phyloP scores from a whole-genome alignment of 495 filamentous ascomycete genomes.

The Aspergillus biplanus region DNA sequence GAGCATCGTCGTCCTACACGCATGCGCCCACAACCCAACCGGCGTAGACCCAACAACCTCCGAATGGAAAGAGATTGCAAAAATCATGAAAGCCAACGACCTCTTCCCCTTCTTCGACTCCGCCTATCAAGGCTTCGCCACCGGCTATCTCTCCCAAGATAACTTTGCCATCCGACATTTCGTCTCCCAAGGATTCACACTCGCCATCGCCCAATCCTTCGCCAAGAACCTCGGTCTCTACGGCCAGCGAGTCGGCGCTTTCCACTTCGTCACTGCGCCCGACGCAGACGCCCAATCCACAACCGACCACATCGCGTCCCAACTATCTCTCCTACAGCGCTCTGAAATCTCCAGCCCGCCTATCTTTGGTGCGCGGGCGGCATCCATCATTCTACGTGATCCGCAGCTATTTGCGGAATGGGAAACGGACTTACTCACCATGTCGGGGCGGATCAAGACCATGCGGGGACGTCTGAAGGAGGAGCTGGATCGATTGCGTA shows the following conservation, averaged over 20 bases:
- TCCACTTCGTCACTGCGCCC: slow-evolving; percentile 88
- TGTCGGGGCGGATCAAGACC: slow-evolving; percentile 89
- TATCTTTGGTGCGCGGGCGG: slow-evolving; percentile 92
- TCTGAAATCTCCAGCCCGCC: slow-evolving; percentile 97
- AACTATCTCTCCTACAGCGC: slow-evolving; percentile 92
- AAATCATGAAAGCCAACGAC: slow-evolving; percentile 68
- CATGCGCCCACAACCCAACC: slow-evolving; percentile 97
- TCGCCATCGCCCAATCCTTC: slow-evolving; percentile 93
- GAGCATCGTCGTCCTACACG: slow-evolving; percentile 89
- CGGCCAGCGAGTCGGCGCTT: slow-evolving; percentile 92
- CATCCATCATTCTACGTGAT: slow-evolving; percentile 81
- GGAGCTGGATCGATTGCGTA: slow-evolving; percentile 76
- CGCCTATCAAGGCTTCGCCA: slow-evolving; percentile 98
- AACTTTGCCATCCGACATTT: slow-evolving; percentile 93
- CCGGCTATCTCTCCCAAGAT: slow-evolving; percentile 82
- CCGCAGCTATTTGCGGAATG: slow-evolving; percentile 82
- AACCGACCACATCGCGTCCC: slow-evolving; percentile 69
- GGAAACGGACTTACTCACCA: slow-evolving; percentile 89
- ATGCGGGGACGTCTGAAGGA: slow-evolving; percentile 78
- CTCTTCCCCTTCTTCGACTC: slow-evolving; percentile 99
- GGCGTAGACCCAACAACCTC: slow-evolving; percentile 93
- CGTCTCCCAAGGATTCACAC: slow-evolving; percentile 90
- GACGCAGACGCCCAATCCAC: slow-evolving; percentile 64
- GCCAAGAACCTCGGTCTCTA: slow-evolving; percentile 99
- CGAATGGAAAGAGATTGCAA: slow-evolving; percentile 90